Evolutionary conservation across 2,329 filamentous ascomycete species (phyloP).

Genomic region (Gnomoniopsis smithogilvyi): DNA sequence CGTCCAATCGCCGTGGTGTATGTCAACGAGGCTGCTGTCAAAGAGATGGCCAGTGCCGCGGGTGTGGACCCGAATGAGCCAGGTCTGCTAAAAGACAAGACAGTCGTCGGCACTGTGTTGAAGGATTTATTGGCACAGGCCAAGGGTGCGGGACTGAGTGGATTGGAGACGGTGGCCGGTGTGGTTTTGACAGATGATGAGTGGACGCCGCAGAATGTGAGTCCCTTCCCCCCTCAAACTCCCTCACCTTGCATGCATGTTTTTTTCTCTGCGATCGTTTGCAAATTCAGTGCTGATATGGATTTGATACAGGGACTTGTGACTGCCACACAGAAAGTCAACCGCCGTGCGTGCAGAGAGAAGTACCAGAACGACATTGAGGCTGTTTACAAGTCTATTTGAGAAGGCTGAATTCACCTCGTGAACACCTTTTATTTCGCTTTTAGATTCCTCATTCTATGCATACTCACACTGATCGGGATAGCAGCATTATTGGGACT

Average conservation of each 20-base stretch:
- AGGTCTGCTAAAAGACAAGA: constrained; percentile 64
- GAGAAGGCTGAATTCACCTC: neutral
- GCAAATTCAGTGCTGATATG: constrained; percentile 5
- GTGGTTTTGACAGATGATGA: constrained; percentile 81
- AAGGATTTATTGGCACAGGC: constrained; percentile 68
- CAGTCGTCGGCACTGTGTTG: constrained; percentile 57
- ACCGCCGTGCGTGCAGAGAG: constrained; percentile 49
- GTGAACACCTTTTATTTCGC: neutral
- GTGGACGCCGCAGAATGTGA: constrained; percentile 82
- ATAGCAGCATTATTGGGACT: neutral
- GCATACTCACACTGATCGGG: too few relatives aligned
- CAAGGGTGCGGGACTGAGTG: constrained; percentile 61
- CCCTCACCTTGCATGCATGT: too few relatives aligned
- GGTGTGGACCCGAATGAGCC: constrained; percentile 52
- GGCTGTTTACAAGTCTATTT: constrained; percentile 31
- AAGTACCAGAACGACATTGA: constrained; percentile 50
- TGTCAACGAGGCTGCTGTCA: constrained; percentile 61
- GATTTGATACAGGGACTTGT: constrained; percentile 49
- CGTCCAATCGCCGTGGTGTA: constrained; percentile 81
- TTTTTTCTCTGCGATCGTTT: neutral
- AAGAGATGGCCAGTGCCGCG: constrained; percentile 54
- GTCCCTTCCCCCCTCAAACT: constrained; percentile 31
- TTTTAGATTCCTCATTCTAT: neutral
- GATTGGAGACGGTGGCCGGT: constrained; percentile 72
- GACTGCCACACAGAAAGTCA: constrained; percentile 61